These are phyloP conservation scores for Castanea sativa DNA, from an alignment of 306 rosid genomes.

Conservation along the genomic window DNA sequence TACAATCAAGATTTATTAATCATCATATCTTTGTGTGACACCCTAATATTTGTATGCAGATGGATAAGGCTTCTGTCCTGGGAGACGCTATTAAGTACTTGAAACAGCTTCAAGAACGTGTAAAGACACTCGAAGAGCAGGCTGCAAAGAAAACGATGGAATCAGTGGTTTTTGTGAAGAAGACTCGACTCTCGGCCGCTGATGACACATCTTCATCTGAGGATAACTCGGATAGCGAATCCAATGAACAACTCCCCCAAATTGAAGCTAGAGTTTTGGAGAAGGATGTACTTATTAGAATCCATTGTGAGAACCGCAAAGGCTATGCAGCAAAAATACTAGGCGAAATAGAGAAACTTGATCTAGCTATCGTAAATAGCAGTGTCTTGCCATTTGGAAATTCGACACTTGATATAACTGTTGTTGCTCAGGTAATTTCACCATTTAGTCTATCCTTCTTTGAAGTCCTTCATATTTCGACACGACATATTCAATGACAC, in stretches of 20 bases:
- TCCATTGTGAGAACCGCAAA: constrained; percentile 55
- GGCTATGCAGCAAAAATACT: constrained; percentile 40
- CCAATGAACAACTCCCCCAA: constrained; percentile 44
- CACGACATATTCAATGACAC: too few species aligned
- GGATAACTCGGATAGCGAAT: constrained; percentile 26
- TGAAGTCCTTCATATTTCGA: too few species aligned
- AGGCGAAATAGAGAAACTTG: constrained; percentile 42
- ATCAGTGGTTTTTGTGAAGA: constrained; percentile 45
- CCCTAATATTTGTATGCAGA: constrained; percentile 33
- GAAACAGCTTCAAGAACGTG: constrained; percentile 59
- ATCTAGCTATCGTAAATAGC: constrained; percentile 52
- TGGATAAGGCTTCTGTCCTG: constrained; percentile 88
- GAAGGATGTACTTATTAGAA: constrained; percentile 56
- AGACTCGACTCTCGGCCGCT: constrained; percentile 32
- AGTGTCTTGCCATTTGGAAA: constrained; percentile 60
- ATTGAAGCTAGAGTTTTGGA: constrained; percentile 69
- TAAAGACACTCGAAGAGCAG: constrained; percentile 53
- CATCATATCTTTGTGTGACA: not conserved
- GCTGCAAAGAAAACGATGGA: constrained; percentile 41
- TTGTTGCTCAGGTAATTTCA: constrained; percentile 61
- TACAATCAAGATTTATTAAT: too few species aligned
- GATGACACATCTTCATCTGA: constrained; percentile 35
- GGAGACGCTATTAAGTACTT: constrained; percentile 67
- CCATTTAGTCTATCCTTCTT: too few species aligned
- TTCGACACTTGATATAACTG: constrained; percentile 55